Evolutionary conservation across 2,329 filamentous ascomycete genomes (phyloP), one percentile per base, ranked within the genome.

Genomic region (Ophiostoma himal-ulmi): DNA sequence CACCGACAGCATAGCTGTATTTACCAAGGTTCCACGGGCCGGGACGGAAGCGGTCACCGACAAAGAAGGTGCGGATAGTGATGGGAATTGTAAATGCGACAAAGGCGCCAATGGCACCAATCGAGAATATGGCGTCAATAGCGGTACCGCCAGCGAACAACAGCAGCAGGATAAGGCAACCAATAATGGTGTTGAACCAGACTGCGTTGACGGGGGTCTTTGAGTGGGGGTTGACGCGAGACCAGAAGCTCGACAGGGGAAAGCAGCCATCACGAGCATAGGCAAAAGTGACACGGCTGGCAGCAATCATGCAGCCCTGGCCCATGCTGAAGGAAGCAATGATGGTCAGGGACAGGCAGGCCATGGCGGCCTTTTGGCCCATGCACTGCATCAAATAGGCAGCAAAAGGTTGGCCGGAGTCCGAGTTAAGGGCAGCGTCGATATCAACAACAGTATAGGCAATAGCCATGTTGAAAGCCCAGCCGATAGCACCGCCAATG

Each of bases 221-320:
- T 1, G 89, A 91, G 74, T 79, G 76, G 1, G 76, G 75, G 78
- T 91, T 89, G 68, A 91, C 88, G 34, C 79, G 76, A 75, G 86
- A 87, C 81, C 88, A 88, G 75, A 83, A 82, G 0, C 78, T 78
- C 5, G 85, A 88, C 6, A 86, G 75, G 0, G 89, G 89, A 76
- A 92, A 90, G 76, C 88, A 90, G 74, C 87, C 89, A 75, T 92
- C 89, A 44, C 90, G 87, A 22, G 89, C 89, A 78, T 92, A 92
- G 20, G 89, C 89, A 75, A 90, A 92, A 1, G 88, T 90, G 64
- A 91, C 89, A 67, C 90, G 84, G 30, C 86, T 89, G 6, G 82
- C 82, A 13, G 82, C 81, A 14, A 92, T 85, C 87, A 91, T 91
- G 76, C 88, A 90, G 1, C 88, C 89, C 77, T 91, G 89, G 6